phyloP scores from a whole-genome alignment of 2,329 filamentous ascomycete species.

The Macrophomina pseudophaseolina region DNA sequence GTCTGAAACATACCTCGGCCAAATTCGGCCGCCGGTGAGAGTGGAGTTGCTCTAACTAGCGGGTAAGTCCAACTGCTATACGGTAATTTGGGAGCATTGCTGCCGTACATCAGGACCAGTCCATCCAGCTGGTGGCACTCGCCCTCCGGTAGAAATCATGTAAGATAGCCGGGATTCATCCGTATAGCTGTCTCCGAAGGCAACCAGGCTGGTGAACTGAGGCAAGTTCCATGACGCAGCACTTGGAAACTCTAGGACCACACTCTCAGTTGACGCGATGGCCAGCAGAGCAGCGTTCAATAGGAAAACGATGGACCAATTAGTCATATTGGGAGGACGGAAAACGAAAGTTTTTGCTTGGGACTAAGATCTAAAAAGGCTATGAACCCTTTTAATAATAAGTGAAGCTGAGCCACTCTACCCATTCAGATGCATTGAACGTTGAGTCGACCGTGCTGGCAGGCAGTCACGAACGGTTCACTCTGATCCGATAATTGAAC shows the following conservation, averaged over 20 bases:
- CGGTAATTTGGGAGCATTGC: not conserved
- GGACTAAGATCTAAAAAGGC: too few species aligned
- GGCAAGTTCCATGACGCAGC: conserved; percentile 44
- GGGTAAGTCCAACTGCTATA: not conserved
- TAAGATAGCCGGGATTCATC: conserved; percentile 72
- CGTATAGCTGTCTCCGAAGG: conserved; percentile 78
- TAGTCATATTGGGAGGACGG: too few species aligned
- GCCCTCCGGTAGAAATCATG: conserved; percentile 61
- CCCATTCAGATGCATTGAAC: too few species aligned
- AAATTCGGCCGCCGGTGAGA: conserved; percentile 69
- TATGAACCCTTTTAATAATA: too few species aligned
- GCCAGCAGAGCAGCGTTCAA: too few species aligned
- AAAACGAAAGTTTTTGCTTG: too few species aligned
- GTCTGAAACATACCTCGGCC: conserved; percentile 70
- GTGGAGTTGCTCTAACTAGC: conserved; percentile 55
- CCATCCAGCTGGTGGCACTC: conserved; percentile 67
- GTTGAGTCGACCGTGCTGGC: too few species aligned
- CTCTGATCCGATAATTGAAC: too few species aligned
- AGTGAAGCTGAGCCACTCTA: too few species aligned
- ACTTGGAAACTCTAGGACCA: not conserved
- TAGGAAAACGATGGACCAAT: too few species aligned
- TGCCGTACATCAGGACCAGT: conserved; percentile 51
- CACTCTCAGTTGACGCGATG: too few species aligned
- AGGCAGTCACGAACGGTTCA: too few species aligned
- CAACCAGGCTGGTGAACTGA: conserved; percentile 66